Evolutionary conservation across 495 filamentous ascomycete species (phyloP).

Genomic region (Penicillium dipodomyicola): DNA sequence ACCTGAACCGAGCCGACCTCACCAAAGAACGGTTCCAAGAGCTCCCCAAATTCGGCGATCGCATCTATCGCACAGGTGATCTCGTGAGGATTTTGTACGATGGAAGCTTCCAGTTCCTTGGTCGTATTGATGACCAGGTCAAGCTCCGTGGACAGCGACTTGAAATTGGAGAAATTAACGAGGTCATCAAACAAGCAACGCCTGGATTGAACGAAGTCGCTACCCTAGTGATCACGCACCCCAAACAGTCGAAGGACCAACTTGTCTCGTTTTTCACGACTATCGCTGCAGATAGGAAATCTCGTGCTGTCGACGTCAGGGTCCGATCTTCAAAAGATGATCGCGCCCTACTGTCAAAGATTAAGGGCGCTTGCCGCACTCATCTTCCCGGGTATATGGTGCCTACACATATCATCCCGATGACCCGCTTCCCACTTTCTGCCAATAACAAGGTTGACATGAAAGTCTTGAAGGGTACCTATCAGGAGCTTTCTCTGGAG

Average conservation of each 20-base stretch:
- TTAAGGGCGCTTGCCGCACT: conserved; percentile 39
- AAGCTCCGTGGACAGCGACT: conserved; percentile 77
- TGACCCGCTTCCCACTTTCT: conserved; percentile 42
- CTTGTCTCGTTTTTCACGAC: conserved; percentile 41
- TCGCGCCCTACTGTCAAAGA: conserved; percentile 16
- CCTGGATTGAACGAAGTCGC: conserved; percentile 36
- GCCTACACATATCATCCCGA: conserved; percentile 47
- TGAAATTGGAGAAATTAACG: conserved; percentile 72
- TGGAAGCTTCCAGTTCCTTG: conserved; percentile 60
- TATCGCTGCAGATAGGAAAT: conserved; percentile 14
- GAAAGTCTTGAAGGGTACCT: conserved; percentile 51
- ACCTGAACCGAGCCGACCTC: conserved; percentile 69
- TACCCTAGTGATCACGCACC: conserved; percentile 44
- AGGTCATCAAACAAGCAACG: conserved; percentile 45
- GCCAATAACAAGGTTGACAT: conserved; percentile 50
- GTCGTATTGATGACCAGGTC: conserved; percentile 73
- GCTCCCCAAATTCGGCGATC: conserved; percentile 34
- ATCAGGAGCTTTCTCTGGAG: conserved; percentile 50
- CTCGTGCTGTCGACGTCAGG: conserved; percentile 14
- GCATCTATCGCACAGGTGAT: conserved; percentile 51
- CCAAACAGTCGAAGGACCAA: conserved; percentile 41
- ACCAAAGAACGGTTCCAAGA: conserved; percentile 40
- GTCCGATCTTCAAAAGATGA: conserved; percentile 18
- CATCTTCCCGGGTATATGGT: conserved; percentile 55
- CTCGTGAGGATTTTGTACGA: conserved; percentile 47